These are phyloP conservation scores for Rhizopogon salebrosus DNA, from an alignment of 768 basidiomycete species.

Conservation along the genomic window DNA sequence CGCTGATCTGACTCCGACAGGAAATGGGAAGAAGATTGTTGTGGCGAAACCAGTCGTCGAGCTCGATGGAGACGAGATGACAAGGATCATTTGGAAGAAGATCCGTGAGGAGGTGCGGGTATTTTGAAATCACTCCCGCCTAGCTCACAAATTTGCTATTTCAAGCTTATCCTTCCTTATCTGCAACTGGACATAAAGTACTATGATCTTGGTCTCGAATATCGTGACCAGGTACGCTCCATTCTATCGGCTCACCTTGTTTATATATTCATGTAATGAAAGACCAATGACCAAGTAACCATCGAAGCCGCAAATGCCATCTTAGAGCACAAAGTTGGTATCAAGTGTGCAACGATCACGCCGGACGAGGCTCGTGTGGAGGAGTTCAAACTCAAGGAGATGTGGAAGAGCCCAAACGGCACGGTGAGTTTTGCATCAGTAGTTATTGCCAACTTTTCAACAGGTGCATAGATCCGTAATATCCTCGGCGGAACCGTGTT, in stretches of 20 bases:
- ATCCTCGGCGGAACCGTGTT: constrained; percentile 98
- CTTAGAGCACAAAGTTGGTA: constrained; percentile 89
- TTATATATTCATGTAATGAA: constrained; percentile 2
- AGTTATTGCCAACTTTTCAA: background rate
- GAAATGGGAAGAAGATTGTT: constrained; percentile 51
- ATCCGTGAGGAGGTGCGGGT: constrained; percentile 82
- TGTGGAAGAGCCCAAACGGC: constrained; percentile 98
- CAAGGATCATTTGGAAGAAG: constrained; percentile 98
- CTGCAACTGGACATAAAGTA: constrained; percentile 97
- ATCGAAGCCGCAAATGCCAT: constrained; percentile 93
- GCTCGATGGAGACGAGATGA: constrained; percentile 99
- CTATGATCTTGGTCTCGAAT: constrained; percentile 93
- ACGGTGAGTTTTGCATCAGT: constrained; percentile 48
- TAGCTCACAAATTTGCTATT: background rate
- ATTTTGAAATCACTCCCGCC: background rate
- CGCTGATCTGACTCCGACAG: constrained; percentile 9
- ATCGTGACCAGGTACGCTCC: constrained; percentile 71
- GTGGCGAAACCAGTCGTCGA: constrained; percentile 90
- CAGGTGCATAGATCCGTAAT: constrained; percentile 72
- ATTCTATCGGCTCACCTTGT: background rate
- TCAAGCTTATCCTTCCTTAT: constrained; percentile 90
- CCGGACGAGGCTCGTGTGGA: constrained; percentile 95
- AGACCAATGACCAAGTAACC: constrained; percentile 95
- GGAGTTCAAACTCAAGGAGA: constrained; percentile 97
- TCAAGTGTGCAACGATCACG: constrained; percentile 99